phyloP scores from a whole-genome alignment of 495 filamentous ascomycete species.

The Talaromyces nanjingensis region DNA sequence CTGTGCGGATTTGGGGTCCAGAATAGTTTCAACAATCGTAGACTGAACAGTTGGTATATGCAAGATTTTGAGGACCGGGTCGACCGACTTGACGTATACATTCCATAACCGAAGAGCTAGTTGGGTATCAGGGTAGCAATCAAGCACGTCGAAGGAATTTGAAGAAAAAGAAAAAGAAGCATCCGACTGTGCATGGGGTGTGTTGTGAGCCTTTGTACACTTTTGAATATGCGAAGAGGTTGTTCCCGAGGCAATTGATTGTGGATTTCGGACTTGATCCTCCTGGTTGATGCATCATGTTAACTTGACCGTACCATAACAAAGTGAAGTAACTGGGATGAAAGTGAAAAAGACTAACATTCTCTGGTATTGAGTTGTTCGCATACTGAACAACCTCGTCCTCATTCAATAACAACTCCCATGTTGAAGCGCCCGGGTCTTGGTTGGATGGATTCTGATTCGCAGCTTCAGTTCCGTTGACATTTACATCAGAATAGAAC shows the following conservation, averaged over 20 bases:
- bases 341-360: conserved; percentile 4
- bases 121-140: conserved; percentile 51
- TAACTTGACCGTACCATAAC: conserved; percentile 5
- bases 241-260: conserved; percentile 14
- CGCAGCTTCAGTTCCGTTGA: conserved; percentile 15
- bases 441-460: conserved; percentile 16
- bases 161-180: not conserved
- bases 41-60: conserved; percentile 50
- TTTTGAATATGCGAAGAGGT: conserved; percentile 6
- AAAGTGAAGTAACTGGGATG: not conserved
- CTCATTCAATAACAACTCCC: conserved; percentile 15
- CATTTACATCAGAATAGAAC: not conserved
- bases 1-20: conserved; percentile 18
- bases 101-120: conserved; percentile 65
- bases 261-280: conserved; percentile 11
- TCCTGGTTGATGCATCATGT: conserved; percentile 19
- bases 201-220: conserved; percentile 6
- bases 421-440: conserved; percentile 1
- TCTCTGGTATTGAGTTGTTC: conserved; percentile 14
- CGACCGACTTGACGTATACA: conserved; percentile 50
- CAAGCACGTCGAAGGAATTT: conserved; percentile 7
- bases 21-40: conserved; percentile 23
- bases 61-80: conserved; percentile 58
- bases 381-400: conserved; percentile 13
- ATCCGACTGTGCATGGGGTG: conserved; percentile 1